These are phyloP conservation scores for Cadophora luteo-olivacea DNA, from an alignment of 2,329 filamentous ascomycete genomes.

Conservation along the genomic window DNA sequence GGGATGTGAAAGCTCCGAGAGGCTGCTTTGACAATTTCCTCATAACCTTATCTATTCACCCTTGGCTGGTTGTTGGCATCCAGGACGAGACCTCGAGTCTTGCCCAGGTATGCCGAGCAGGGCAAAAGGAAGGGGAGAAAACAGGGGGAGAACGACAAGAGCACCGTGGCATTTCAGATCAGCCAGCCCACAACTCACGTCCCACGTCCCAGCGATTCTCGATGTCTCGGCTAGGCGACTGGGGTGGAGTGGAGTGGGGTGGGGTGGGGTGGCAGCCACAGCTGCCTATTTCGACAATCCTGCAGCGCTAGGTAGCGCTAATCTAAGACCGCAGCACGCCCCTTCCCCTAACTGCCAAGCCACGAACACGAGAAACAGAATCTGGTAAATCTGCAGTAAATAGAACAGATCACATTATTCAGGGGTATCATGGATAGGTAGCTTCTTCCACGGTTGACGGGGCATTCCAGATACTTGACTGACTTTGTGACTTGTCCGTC, in stretches of 20 bases:
- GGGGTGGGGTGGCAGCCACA: background rate
- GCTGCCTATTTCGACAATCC: conserved; percentile 6
- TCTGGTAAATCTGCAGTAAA: background rate
- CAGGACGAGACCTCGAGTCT: background rate
- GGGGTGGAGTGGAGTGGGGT: too few species aligned
- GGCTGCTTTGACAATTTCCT: background rate
- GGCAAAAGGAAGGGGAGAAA: background rate
- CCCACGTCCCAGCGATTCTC: background rate
- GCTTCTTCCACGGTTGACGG: background rate
- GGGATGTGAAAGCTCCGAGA: conserved; percentile 1
- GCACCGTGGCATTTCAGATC: background rate
- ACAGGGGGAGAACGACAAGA: background rate
- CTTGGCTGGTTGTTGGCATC: background rate
- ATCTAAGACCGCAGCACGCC: conserved; percentile 3
- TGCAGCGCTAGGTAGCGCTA: background rate
- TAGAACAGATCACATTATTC: background rate
- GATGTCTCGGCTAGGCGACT: background rate
- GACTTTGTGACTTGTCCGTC: background rate
- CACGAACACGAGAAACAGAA: background rate
- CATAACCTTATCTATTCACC: background rate
- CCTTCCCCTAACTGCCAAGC: conserved; percentile 10
- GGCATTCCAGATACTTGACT: background rate
- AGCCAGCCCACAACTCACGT: background rate
- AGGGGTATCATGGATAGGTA: background rate
- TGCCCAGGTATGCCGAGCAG: background rate